phyloP scores from a whole-genome alignment of 768 basidiomycete species.

The Pleurotus giganteus region DNA sequence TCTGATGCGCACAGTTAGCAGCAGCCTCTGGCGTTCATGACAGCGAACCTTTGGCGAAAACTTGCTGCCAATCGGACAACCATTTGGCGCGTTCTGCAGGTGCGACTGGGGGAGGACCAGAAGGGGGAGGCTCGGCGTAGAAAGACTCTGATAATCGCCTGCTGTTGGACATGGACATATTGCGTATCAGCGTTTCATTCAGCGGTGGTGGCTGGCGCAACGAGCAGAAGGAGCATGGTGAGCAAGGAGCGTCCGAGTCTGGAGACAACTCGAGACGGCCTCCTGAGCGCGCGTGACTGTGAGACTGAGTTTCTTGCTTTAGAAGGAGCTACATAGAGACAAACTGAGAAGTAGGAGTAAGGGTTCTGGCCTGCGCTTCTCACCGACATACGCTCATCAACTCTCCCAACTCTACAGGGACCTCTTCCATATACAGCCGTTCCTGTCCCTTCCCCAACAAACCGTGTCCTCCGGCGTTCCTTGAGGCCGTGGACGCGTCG shows the following conservation, averaged over 20 bases:
- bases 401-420: too few relatives aligned
- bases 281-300: too few relatives aligned
- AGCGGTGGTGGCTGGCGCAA: neutral
- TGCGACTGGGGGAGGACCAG: constrained; percentile 18
- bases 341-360: neutral
- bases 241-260: too few relatives aligned
- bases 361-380: too few relatives aligned
- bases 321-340: neutral
- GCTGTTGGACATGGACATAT: constrained; percentile 36
- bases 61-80: constrained; percentile 55
- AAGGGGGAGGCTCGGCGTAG: constrained; percentile 24
- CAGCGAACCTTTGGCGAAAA: constrained; percentile 55
- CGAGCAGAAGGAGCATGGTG: neutral
- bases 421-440: too few relatives aligned
- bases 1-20: constrained; percentile 35
- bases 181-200: neutral
- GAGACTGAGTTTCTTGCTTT: neutral
- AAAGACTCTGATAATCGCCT: constrained; percentile 37
- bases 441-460: too few relatives aligned
- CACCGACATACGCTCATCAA: too few relatives aligned
- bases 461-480: too few relatives aligned
- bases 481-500: too few relatives aligned
- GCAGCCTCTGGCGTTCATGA: neutral
- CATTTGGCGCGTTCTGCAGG: constrained; percentile 41
- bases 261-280: too few relatives aligned